Evolutionary conservation across 345 rosid genomes (phyloP), one percentile per base, ranked within the genome.

Genomic region (Carallia pectinifolia): DNA sequence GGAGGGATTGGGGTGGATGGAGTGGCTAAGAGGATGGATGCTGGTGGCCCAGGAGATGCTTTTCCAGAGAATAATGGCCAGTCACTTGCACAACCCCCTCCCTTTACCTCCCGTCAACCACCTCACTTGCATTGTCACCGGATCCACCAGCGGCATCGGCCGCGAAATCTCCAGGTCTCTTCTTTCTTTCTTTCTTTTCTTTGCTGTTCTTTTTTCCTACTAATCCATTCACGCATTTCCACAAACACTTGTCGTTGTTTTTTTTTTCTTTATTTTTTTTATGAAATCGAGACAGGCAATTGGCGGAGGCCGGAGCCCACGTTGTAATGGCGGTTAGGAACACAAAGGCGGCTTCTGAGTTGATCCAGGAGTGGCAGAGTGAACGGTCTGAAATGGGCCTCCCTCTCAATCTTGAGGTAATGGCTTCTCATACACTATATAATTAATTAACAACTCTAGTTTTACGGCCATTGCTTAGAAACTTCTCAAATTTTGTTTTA

Each of bases 71-170:
- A 90, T 95, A 70, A 73, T 79, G 56, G 97, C 97, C 2, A 86
- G 93, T 78, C 93, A 90, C 77, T 81, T 95, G 76, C 76, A 81
- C 62, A 87, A 86, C 64, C 99, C 97, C 65, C 76, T 95, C 62
- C 87, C 97, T 44, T 75, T 92, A 71, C 99, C 97, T 73, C 91
- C 97, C 12, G 64, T 88, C 66, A 80, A 85, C 72, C 85, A 86
- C 66, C 86, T 88, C 78, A 89, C 97, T 55, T 90, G 88, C 83
- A 78, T 95, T 73, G 93, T 95, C 69, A 95, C 99, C 52, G 99
- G 99, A 65, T 90, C 96, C 77, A 92, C 99, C 67, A 95, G 97
- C 68, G 99, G 97, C 86, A 95, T 95, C 82, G 99, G 97, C 82
- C 84, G 78, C 39, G 92, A 90, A 82, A 92, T 85, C 27, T 97